Base-by-base conservation (phyloP, 179 eudicot genomes). In the Heliamphora pulchella region DNA sequence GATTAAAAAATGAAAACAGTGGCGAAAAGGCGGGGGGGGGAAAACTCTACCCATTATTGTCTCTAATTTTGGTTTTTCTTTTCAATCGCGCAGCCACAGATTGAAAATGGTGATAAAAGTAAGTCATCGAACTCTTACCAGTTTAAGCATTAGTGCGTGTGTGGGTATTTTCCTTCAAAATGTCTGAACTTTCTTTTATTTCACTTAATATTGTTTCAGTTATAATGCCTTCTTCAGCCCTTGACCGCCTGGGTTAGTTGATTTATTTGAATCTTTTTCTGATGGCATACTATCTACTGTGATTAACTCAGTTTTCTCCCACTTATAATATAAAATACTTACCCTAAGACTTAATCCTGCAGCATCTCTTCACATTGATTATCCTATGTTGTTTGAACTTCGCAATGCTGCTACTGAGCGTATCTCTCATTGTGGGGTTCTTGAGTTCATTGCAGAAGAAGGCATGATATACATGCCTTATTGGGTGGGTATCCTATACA, bases 191-290 rank as follows among this genome's bases (percentile, higher is more conserved):
- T 51, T 54, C 48, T 39, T 77, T 74, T 71, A 0, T n/a, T 66
- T 74, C 62, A 55, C 76, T 71, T 46, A 68, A n/a, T 83, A 47
- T 80, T 84, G n/a, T 86, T 78, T 63, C 94, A 93, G 98, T 95
- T 86, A 93, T 93, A 84, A 95, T 95, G 98, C 98, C 98, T 81
- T 96, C 97, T 5, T 95, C 98, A 31, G 98, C 98, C 74, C 97
- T 93, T 76, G 98, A 95, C 70, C 96, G 97, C 70, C 95, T 93
- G 68, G 98, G 98, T 95, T 71, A 92, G 96, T 89, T 81, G 68
- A 54, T 77, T 83, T 73, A 14, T 48, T 22, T 9, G 20, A 63
- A 77, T n/a, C 31, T 62, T 20, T 61, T 44, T 62, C 4, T 66
- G 46, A 47, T 77, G 79, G 20, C 44, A 10, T 77, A n/a, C 41